These are phyloP conservation scores for Alternaria angustiovoidea DNA, from an alignment of 2,329 filamentous ascomycete species.

Conservation along the genomic window DNA sequence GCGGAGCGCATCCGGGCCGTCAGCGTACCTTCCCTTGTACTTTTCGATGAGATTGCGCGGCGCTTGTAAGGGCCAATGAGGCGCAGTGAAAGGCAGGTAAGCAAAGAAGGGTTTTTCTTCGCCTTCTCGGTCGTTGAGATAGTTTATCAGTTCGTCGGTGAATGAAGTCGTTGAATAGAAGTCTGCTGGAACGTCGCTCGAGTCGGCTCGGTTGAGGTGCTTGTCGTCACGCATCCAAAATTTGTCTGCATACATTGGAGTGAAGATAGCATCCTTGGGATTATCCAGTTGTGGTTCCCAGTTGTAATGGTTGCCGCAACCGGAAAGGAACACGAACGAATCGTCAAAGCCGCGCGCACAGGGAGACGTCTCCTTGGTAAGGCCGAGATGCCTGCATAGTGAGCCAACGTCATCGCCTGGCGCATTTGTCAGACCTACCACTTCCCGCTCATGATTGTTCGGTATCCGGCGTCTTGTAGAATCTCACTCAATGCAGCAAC, in stretches of 20 bases:
- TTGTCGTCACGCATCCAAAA: slow-evolving; percentile 4
- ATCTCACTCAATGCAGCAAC: slow-evolving; percentile 68
- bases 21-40: slow-evolving; percentile 35
- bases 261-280: not conserved
- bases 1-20: slow-evolving; percentile 36
- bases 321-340: not conserved
- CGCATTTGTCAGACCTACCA: slow-evolving; percentile 5
- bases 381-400: slow-evolving; percentile 15
- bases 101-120: too few relatives aligned
- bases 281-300: not conserved
- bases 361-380: slow-evolving; percentile 12
- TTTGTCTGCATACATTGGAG: not conserved
- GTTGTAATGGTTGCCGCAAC: not conserved
- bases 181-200: too few relatives aligned
- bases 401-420: not conserved
- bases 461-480: slow-evolving; percentile 55
- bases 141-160: too few relatives aligned
- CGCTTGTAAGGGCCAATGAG: too few relatives aligned
- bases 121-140: too few relatives aligned
- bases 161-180: too few relatives aligned
- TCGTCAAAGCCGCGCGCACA: not conserved
- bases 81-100: too few relatives aligned
- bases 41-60: slow-evolving; percentile 26
- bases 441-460: slow-evolving; percentile 25
- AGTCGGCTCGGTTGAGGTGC: too few relatives aligned